phyloP scores from a whole-genome alignment of 1,284 basidiomycete species.

The Malassezia cuniculi region DNA sequence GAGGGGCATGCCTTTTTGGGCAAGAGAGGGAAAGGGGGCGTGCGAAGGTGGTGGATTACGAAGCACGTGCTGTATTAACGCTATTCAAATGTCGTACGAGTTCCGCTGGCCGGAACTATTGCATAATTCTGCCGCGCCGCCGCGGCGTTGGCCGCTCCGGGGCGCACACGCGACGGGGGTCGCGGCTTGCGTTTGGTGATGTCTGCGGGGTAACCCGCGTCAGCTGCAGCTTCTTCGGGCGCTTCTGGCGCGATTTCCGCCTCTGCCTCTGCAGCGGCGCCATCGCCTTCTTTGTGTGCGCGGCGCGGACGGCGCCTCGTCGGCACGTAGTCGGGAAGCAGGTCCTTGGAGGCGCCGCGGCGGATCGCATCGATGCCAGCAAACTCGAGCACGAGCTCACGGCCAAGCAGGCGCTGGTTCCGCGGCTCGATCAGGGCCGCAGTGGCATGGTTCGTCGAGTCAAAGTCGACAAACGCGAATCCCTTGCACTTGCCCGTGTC shows the following conservation, averaged over 20 bases:
- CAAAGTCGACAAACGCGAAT: conserved; percentile 90
- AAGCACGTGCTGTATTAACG: no score
- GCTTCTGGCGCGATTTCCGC: conserved; percentile 5
- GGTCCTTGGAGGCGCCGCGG: conserved; percentile 27
- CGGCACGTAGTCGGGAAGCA: conserved; percentile 16
- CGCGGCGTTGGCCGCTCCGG: conserved; percentile 11
- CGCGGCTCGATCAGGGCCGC: conserved; percentile 65
- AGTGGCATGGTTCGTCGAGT: conserved; percentile 63
- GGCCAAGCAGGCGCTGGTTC: conserved; percentile 71
- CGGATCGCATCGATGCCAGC: conserved; percentile 68
- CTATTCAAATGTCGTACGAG: conserved; percentile 10
- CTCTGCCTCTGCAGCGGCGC: conserved; percentile 6
- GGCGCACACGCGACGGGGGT: conserved; percentile 3
- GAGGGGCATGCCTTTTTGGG: conserved; percentile 5
- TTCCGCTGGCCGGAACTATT: conserved; percentile 8
- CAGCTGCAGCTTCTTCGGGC: background rate
- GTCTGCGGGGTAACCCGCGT: conserved; percentile 39
- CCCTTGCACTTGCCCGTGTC: conserved; percentile 88
- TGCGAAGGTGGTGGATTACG: no score
- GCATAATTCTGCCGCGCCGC: conserved; percentile 10
- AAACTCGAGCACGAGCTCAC: conserved; percentile 75
- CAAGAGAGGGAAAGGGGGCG: no score
- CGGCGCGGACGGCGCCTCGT: conserved; percentile 20
- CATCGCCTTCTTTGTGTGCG: conserved; percentile 12
- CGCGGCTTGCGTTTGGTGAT: conserved; percentile 25